A percentile compares a stretch with the other conserved stretches of the same genome.
Evolutionary conservation across 2,329 filamentous ascomycete species (phyloP).

Genomic region (Trichophyton verrucosum): DNA sequence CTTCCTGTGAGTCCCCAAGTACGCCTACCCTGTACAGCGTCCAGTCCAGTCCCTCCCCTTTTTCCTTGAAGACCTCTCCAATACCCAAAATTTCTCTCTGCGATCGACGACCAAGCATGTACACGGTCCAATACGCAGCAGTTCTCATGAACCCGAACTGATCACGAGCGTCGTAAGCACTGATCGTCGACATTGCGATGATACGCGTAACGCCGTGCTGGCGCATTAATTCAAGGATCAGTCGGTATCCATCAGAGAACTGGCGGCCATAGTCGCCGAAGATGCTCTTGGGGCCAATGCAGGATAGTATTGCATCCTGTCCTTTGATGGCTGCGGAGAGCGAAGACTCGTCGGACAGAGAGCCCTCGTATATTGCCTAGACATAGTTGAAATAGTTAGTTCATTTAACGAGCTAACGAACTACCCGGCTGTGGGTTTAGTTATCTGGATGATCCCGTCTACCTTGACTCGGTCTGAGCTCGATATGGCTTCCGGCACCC

Average conservation of each 20-base stretch:
- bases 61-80: conserved; percentile 11
- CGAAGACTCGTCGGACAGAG: conserved; percentile 8
- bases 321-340: conserved; percentile 12
- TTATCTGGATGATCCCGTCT: neutral
- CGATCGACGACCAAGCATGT: conserved; percentile 7
- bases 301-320: conserved; percentile 16
- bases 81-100: conserved; percentile 11
- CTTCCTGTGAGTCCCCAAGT: conserved; percentile 8
- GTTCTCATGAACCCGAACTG: conserved; percentile 12
- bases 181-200: conserved; percentile 25
- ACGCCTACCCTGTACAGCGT: conserved; percentile 11
- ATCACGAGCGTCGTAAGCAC: conserved; percentile 19
- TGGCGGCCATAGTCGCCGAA: conserved; percentile 3
- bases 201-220: conserved; percentile 23
- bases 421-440: too few species aligned
- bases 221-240: conserved; percentile 20
- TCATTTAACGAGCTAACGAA: neutral
- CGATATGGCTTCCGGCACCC: conserved; percentile 11
- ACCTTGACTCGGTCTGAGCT: conserved; percentile 11
- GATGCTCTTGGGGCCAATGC: conserved; percentile 11
- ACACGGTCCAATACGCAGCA: conserved; percentile 11
- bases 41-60: conserved; percentile 12
- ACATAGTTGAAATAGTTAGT: neutral
- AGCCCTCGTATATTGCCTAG: conserved; percentile 11
- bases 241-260: conserved; percentile 9